Evolutionary conservation across 2,329 filamentous ascomycete species (phyloP), one percentile per base, ranked within the genome.

Genomic region (Arachnomyces sp.): DNA sequence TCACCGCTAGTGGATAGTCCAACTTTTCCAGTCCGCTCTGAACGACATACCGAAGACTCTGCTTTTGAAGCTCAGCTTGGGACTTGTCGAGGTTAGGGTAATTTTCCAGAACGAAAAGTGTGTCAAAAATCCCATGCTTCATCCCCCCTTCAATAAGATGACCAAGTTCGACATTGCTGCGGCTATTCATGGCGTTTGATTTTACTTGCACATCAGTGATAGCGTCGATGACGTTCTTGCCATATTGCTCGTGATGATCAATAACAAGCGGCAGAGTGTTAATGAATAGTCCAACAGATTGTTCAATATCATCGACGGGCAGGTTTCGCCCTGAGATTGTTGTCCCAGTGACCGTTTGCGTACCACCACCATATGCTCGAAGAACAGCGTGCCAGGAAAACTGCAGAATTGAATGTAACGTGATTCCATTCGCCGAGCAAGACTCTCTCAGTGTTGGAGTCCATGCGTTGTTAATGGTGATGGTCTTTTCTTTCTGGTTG

Each of bases 41-140:
- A 18, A 35, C 18, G 6, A 18, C 15, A 17, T 35, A 35, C 17
- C 12, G n/a, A 15, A 35, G 33, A 5, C 17, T 17, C 7, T 18
- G n/a, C 33, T 35, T 15, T 6, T 35, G 33, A 4, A 16, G 33
- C n/a, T 17, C 14, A 17, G 33, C 33, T 17, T n/a, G 16, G 14
- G 33, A 35, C 33, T 35, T 35, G 33, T 35, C 33, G 8, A 35
- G 33, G 15, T 35, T 35, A 3, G 33, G 33, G 33, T 35, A 35
- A 14, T 35, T 35, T 12, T 35, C 33, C n/a, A 35, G 14, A n/a
- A 35, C 33, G 33, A 35, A 35, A n/a, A 35, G 15, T 5, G 33
- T 16, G 16, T 35, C 33, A 12, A 35, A 35, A 7, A 35, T n/a
- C 17, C 33, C 33, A 35, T 35, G 33, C 14, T 35, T 35, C n/a